Evolutionary conservation across 768 basidiomycete genomes (phyloP).

Genomic region (Clitopilus passeckerianus): DNA sequence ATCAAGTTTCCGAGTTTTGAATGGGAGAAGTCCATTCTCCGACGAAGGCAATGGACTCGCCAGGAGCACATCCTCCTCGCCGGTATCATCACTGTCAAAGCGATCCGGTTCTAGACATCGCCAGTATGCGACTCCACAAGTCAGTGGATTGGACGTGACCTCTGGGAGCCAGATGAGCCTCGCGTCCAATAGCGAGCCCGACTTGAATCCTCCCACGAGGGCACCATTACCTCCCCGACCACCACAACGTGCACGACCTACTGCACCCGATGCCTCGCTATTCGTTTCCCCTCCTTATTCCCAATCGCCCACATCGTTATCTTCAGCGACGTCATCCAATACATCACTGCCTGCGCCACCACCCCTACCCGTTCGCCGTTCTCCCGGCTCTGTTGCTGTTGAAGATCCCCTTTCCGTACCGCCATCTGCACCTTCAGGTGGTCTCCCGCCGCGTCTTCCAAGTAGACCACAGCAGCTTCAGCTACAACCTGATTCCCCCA

Average conservation of each 20-base stretch:
- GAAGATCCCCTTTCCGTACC: constrained; percentile 11
- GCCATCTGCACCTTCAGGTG: constrained; percentile 5
- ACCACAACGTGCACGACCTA: constrained; percentile 27
- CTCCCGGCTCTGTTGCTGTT: constrained; percentile 12
- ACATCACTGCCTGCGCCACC: constrained; percentile 25
- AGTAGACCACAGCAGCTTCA: constrained; percentile 18
- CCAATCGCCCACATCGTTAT: background rate
- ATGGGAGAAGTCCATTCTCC: constrained; percentile 17
- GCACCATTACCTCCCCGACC: constrained; percentile 21
- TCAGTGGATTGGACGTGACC: constrained; percentile 31
- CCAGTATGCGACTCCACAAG: constrained; percentile 12
- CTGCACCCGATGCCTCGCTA: constrained; percentile 7
- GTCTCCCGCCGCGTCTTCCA: constrained; percentile 18
- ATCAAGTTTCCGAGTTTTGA: constrained; percentile 11
- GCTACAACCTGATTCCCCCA: constrained; percentile 7
- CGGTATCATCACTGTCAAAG: constrained; percentile 10
- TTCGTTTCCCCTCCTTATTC: constrained; percentile 4
- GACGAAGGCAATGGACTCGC: constrained; percentile 11
- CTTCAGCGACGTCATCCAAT: constrained; percentile 14
- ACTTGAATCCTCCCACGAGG: constrained; percentile 15
- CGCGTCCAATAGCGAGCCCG: constrained; percentile 22
- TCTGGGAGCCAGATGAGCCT: constrained; percentile 13
- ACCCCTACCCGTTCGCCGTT: constrained; percentile 41
- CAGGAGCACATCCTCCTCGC: background rate
- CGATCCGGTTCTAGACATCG: constrained; percentile 10